These are phyloP conservation scores for Ascochyta koolunga DNA, from an alignment of 2,329 filamentous ascomycete genomes.

Conservation along the genomic window DNA sequence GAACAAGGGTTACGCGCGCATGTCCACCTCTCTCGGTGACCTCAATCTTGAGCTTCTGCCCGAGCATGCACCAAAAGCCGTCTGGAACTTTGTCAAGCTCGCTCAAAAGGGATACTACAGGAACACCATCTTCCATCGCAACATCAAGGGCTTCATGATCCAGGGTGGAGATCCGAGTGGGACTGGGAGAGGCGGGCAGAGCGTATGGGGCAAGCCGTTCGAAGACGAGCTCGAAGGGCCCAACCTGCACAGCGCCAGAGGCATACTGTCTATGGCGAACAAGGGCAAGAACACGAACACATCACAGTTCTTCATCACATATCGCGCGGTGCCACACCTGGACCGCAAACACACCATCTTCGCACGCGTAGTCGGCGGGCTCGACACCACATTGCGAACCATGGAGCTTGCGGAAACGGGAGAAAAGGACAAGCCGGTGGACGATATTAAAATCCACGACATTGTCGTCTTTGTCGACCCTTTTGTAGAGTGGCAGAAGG, in stretches of 20 bases:
- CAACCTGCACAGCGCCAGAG: conserved; percentile 78
- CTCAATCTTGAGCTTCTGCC: conserved; percentile 89
- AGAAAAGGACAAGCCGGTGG: conserved; percentile 73
- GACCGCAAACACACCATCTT: conserved; percentile 98
- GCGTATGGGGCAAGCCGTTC: conserved; percentile 94
- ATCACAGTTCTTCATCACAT: conserved; percentile 93
- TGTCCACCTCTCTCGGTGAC: conserved; percentile 83
- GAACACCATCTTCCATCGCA: conserved; percentile 84
- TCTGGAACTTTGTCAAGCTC: conserved; percentile 95
- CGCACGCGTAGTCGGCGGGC: conserved; percentile 78
- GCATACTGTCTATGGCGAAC: conserved; percentile 92
- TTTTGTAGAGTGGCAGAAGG: conserved; percentile 88
- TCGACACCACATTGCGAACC: conserved; percentile 71
- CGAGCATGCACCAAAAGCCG: conserved; percentile 87
- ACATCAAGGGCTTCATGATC: conserved; percentile 96
- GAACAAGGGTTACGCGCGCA: conserved; percentile 86
- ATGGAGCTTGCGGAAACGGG: conserved; percentile 81
- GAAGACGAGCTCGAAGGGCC: conserved; percentile 92
- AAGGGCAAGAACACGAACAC: conserved; percentile 99
- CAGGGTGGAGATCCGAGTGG: conserved; percentile 95
- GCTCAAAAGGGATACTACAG: conserved; percentile 91
- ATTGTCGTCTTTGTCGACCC: conserved; percentile 90
- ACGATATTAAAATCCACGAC: conserved; percentile 81
- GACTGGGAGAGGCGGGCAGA: conserved; percentile 86
- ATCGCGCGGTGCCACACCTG: conserved; percentile 81